A percentile compares a stretch with the other conserved stretches of the same genome.
phyloP scores from a whole-genome alignment of 768 basidiomycete species.

The Pleurotus tuoliensis region DNA sequence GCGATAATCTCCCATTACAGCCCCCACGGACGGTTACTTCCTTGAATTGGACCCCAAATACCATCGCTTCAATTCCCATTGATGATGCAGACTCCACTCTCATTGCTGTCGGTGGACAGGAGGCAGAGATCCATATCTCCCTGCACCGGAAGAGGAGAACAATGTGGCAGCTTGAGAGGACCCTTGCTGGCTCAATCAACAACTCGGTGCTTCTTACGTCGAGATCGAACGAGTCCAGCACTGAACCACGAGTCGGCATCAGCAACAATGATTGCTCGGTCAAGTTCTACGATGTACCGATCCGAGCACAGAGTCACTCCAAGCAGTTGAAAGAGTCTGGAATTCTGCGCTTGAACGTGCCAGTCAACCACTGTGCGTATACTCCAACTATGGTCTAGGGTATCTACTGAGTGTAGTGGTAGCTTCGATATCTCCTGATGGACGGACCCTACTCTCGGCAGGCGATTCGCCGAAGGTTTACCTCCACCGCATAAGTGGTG shows the following conservation, averaged over 20 bases:
- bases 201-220: conserved; percentile 76
- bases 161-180: conserved; percentile 53
- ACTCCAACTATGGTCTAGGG: conserved; percentile 1
- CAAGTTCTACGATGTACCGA: conserved; percentile 73
- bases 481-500: conserved; percentile 73
- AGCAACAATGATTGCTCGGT: conserved; percentile 86
- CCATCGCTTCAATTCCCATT: conserved; percentile 46
- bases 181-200: conserved; percentile 70
- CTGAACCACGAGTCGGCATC: conserved; percentile 74
- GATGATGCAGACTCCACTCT: conserved; percentile 43
- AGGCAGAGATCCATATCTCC: conserved; percentile 63
- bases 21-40: conserved; percentile 40
- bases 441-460: conserved; percentile 80
- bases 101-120: conserved; percentile 61
- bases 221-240: conserved; percentile 55
- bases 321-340: conserved; percentile 48
- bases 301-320: conserved; percentile 41
- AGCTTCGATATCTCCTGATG: conserved; percentile 91
- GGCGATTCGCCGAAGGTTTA: conserved; percentile 88
- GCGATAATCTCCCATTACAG: conserved; percentile 16
- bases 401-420: conserved; percentile 12
- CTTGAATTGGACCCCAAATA: conserved; percentile 50
- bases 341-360: conserved; percentile 54
- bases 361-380: conserved; percentile 77
- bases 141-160: conserved; percentile 22